Percentiles rank a stretch among this genome's conserved stretches.
These are phyloP conservation scores for Spinellus fusiger DNA, from an alignment of 192 early-diverging fungal species.

Conservation along the genomic window DNA sequence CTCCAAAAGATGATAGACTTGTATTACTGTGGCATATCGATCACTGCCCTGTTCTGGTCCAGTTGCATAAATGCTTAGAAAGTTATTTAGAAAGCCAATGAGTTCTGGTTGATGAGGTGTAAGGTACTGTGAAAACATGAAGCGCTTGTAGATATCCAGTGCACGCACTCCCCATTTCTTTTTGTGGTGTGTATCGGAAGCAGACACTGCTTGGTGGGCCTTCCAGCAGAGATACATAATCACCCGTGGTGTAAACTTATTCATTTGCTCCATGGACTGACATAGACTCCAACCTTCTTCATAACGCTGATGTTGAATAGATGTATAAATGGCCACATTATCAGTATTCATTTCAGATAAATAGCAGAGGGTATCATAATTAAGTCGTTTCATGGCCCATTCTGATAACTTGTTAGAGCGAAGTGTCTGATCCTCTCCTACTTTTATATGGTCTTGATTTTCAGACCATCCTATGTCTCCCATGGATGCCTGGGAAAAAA, in stretches of 20 bases:
- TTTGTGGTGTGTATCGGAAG: neutral
- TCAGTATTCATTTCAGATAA: conserved; percentile 2
- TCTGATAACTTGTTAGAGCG: neutral
- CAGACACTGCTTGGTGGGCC: neutral
- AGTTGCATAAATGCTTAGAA: conserved; percentile 7
- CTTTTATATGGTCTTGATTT: conserved; percentile 2
- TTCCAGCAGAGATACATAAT: conserved; percentile 17
- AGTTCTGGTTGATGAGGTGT: conserved; percentile 4
- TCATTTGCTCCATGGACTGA: conserved; percentile 8
- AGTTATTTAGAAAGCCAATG: conserved; percentile 12
- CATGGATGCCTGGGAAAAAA: conserved; percentile 14
- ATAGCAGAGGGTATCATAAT: neutral
- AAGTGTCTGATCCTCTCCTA: neutral
- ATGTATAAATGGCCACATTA: conserved; percentile 13
- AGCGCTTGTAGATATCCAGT: conserved; percentile 10
- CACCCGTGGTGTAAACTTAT: conserved; percentile 9
- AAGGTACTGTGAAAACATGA: conserved; percentile 18
- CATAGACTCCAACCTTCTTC: conserved; percentile 22
- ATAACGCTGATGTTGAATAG: conserved; percentile 10
- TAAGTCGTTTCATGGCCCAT: neutral
- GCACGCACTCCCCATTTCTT: conserved; percentile 17
- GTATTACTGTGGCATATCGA: conserved; percentile 14
- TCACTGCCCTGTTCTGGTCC: conserved; percentile 9
- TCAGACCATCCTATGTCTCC: conserved; percentile 6
- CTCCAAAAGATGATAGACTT: conserved; percentile 4